phyloP scores from a whole-genome alignment of 306 rosid species.

The Begonia peltatifolia region DNA sequence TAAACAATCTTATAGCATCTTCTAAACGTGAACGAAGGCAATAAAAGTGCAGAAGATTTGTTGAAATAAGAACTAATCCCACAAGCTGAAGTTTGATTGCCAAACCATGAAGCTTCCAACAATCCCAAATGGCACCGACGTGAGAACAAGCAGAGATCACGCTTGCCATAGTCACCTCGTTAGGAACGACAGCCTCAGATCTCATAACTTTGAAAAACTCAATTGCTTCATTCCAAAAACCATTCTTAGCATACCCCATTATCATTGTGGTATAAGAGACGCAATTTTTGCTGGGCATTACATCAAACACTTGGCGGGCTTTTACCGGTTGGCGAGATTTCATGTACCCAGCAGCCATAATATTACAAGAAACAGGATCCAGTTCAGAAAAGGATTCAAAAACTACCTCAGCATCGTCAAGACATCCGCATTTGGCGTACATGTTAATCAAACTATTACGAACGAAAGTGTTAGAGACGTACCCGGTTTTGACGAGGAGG shows the following conservation, averaged over 20 bases:
- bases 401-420: conserved; percentile 31
- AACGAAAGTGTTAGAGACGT: conserved; percentile 39
- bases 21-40: conserved; percentile 40
- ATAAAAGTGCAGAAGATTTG: conserved; percentile 71
- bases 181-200: conserved; percentile 37
- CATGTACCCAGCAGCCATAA: conserved; percentile 57
- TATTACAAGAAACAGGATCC: conserved; percentile 70
- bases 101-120: conserved; percentile 53
- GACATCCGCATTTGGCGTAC: conserved; percentile 53
- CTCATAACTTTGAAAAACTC: conserved; percentile 66
- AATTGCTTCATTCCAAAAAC: conserved; percentile 43
- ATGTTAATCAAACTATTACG: conserved; percentile 56
- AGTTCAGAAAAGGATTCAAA: conserved; percentile 26
- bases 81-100: conserved; percentile 31
- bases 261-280: conserved; percentile 83
- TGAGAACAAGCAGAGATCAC: conserved; percentile 48
- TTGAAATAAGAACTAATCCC: conserved; percentile 41
- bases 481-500: conserved; percentile 44
- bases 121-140: conserved; percentile 45
- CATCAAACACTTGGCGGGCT: conserved; percentile 60
- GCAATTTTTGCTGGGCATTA: conserved; percentile 49
- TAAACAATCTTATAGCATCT: conserved; percentile 55
- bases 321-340: conserved; percentile 35
- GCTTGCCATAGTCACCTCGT: conserved; percentile 55
- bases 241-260: conserved; percentile 56